Base-by-base conservation (phyloP, 805 yeast genomes). In the Komagataella pastoris region DNA sequence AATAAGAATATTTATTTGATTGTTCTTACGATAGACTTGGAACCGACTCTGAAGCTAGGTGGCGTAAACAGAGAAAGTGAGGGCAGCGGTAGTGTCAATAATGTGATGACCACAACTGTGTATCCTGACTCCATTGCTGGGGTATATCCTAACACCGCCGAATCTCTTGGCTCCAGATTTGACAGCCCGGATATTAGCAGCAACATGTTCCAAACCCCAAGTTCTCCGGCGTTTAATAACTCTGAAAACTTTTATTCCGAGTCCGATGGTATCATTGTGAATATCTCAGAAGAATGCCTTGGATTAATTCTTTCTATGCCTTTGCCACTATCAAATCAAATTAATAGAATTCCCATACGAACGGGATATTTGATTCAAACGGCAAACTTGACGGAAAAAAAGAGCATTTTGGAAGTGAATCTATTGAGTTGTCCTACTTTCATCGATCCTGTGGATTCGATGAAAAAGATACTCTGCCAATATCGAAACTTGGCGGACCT, bases 341-440 rank as follows among this genome's bases (percentile, higher is more conserved):
- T 86, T 7, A 80, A 81, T 19, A 69, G 90, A 50, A 69, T 83
- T 50, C 85, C 90, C 2, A 76, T 84, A 58, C 79, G 80, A 55
- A 79, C 87, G 1, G 93, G 93, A 0, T 85, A 80, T 54, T 63
- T 86, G 51, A 45, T 21, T 19, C n/a, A 17, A 17, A 17, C 30
- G 4, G 52, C 18, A 7, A 30, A 17, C n/a, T 48, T 46, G 14
- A 52, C 51, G 19, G 53, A 50, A 17, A 57, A 56, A 30, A 56
- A 52, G 21, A 59, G 53, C 44, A 48, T 76, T 3, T 75, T 80
- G 54, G 93, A 85, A 58, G 77, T 83, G 6, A 83, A 80, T 56
- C 66, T 86, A 36, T 65, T 86, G 56, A 85, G 89, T 60, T 85
- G 91, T 58, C 88, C 89, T 17, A 77, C 80, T 44, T 79, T 80